These are phyloP conservation scores for Saccharomycopsis schoenii DNA, from an alignment of 805 yeast genomes.

Conservation along the genomic window DNA sequence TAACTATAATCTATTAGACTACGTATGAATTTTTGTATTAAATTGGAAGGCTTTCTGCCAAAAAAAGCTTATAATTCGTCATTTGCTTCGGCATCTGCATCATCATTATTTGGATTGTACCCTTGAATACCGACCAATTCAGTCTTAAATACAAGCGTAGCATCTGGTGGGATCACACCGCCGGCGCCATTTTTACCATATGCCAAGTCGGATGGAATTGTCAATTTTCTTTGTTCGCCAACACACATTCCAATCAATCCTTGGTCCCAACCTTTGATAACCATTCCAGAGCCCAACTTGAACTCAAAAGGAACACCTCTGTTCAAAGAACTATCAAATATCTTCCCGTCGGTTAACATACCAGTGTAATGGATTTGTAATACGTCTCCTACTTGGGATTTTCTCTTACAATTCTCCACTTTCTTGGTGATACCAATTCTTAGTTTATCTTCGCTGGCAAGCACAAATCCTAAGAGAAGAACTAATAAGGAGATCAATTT, in stretches of 20 bases:
- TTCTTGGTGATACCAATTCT: conserved; percentile 35
- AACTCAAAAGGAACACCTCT: conserved; percentile 64
- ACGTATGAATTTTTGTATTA: neutral
- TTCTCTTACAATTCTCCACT: conserved; percentile 44
- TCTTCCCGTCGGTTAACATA: conserved; percentile 48
- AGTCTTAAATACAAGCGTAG: conserved; percentile 59
- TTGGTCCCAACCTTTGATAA: conserved; percentile 86
- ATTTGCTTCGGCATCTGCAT: neutral
- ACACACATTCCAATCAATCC: conserved; percentile 70
- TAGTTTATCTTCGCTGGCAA: conserved; percentile 7
- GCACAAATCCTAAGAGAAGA: neutral
- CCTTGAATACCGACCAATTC: conserved; percentile 45
- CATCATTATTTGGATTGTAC: conserved; percentile 6
- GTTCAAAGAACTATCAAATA: conserved; percentile 62
- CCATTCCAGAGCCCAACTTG: conserved; percentile 68
- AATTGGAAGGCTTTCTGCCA: too few relatives aligned
- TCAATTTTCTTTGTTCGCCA: conserved; percentile 74
- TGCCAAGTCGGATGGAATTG: conserved; percentile 69
- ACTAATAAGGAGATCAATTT: neutral
- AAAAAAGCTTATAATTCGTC: conserved; percentile 13
- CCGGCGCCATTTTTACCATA: conserved; percentile 75
- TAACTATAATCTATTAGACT: neutral
- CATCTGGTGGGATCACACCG: conserved; percentile 66
- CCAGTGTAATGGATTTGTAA: conserved; percentile 79
- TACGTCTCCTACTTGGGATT: conserved; percentile 54